Percentiles rank a stretch among this genome's conserved stretches.
These are phyloP conservation scores for Candolleomyces eurysporus DNA, from an alignment of 768 basidiomycete species.

Conservation along the genomic window DNA sequence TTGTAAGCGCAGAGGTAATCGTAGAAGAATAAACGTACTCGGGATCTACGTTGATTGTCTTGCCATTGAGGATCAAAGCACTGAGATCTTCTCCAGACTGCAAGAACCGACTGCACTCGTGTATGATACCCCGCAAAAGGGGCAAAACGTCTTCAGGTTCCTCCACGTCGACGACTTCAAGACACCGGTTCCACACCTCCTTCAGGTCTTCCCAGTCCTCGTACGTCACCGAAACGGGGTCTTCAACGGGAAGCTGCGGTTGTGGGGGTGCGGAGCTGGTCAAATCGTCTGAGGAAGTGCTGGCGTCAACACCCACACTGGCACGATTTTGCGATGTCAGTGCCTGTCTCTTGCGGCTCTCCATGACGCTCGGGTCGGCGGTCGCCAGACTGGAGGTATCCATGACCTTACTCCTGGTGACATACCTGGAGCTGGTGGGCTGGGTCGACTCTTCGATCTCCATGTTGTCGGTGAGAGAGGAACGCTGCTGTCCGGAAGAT, in stretches of 20 bases:
- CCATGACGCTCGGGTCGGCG: not conserved
- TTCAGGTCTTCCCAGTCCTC: slow-evolving; percentile 69
- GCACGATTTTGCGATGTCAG: not conserved
- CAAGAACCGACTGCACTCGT: slow-evolving; percentile 68
- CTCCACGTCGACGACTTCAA: slow-evolving; percentile 56
- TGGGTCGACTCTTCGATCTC: not conserved
- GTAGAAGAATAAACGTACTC: not conserved
- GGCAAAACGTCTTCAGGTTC: slow-evolving; percentile 49
- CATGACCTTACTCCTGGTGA: slow-evolving; percentile 9
- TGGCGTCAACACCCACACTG: not conserved
- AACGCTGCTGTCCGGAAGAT: too few species aligned
- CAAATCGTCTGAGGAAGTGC: not conserved
- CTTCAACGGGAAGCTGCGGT: not conserved
- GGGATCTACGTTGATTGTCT: not conserved
- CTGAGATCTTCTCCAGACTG: slow-evolving; percentile 55
- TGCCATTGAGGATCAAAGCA: slow-evolving; percentile 35
- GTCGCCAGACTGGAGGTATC: slow-evolving; percentile 1
- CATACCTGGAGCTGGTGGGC: not conserved
- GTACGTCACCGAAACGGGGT: slow-evolving; percentile 17
- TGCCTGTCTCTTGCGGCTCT: not conserved
- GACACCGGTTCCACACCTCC: slow-evolving; percentile 55
- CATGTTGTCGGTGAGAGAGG: not conserved
- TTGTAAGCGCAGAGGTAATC: not conserved
- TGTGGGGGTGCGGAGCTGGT: not conserved
- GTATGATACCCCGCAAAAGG: slow-evolving; percentile 59